Conservation (phyloP, 148 eudicot species). For the Diospyros lotus region DNA sequence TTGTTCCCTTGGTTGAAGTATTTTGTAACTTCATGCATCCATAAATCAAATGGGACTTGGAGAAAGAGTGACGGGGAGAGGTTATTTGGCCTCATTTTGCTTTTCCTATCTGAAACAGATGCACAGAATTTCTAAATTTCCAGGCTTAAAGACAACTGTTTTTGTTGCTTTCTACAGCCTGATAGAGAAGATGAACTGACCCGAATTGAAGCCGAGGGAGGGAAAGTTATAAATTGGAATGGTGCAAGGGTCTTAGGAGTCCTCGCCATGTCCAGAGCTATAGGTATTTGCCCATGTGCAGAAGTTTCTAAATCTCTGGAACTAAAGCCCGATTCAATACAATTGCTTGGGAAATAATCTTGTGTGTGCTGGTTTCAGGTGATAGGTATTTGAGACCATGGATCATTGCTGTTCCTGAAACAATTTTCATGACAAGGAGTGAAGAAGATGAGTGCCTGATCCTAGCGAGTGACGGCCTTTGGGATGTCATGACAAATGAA, state of each 20-base stretch:
- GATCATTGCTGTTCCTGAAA: conserved; percentile 74
- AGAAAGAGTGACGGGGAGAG: not conserved
- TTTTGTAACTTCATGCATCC: not conserved
- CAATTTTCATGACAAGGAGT: conserved; percentile 57
- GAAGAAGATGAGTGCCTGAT: conserved; percentile 74
- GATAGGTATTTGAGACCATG: conserved; percentile 75
- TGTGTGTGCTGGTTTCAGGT: conserved; percentile 31
- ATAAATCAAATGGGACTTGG: not conserved
- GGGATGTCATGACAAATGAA: conserved; percentile 85
- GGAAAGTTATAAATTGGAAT: conserved; percentile 71
- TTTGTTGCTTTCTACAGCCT: conserved; percentile 46
- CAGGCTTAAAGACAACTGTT: conserved; percentile 10
- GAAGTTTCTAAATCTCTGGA: not conserved
- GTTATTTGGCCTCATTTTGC: too few species aligned
- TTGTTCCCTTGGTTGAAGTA: not conserved
- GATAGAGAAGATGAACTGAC: conserved; percentile 70
- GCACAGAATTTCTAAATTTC: not conserved
- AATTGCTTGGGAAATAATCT: too few species aligned
- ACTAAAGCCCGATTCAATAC: not conserved
- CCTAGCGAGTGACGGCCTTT: conserved; percentile 82
- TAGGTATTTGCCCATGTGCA: conserved; percentile 30
- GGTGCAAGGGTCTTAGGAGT: conserved; percentile 82
- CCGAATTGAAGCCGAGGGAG: conserved; percentile 64
- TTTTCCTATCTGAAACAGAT: not conserved
- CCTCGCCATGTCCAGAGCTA: conserved; percentile 84